Percentiles rank a stretch among this genome's conserved stretches.
Evolutionary conservation across 2,329 filamentous ascomycete genomes (phyloP).

Genomic region (Parastagonospora nodorum): DNA sequence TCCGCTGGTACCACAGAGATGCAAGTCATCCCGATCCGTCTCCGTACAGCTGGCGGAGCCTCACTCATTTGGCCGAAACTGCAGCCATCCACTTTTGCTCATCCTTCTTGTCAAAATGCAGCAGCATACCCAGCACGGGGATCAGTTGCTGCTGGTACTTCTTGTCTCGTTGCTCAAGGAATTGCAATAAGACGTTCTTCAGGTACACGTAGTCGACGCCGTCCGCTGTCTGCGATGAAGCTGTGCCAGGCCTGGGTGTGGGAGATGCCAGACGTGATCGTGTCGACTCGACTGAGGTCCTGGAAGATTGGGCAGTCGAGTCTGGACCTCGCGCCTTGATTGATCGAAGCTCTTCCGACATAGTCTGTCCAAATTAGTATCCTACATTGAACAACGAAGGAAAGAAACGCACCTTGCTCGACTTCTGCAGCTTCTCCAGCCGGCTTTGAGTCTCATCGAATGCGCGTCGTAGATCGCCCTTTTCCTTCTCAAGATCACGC

Average conservation of each 20-base stretch:
- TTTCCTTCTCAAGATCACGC: constrained; percentile 82
- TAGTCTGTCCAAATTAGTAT: constrained; percentile 44
- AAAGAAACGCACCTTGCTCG: constrained; percentile 55
- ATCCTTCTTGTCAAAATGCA: constrained; percentile 78
- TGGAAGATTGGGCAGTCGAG: constrained; percentile 57
- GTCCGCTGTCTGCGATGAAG: constrained; percentile 25
- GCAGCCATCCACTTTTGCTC: constrained; percentile 87
- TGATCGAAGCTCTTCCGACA: constrained; percentile 63
- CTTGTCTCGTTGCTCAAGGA: constrained; percentile 79
- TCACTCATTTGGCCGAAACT: constrained; percentile 56
- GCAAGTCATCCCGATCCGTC: not conserved
- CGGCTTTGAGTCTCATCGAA: constrained; percentile 78
- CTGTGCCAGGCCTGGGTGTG: constrained; percentile 44
- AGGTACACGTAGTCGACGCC: constrained; percentile 69
- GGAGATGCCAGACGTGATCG: constrained; percentile 55
- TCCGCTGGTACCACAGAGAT: constrained; percentile 1
- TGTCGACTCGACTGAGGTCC: constrained; percentile 64
- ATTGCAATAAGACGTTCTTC: constrained; percentile 81
- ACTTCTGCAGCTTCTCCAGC: constrained; percentile 79
- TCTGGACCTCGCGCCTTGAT: constrained; percentile 52
- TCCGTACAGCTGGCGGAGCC: constrained; percentile 12
- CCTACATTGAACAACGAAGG: not conserved
- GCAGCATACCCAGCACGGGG: constrained; percentile 74
- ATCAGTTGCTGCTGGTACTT: constrained; percentile 76
- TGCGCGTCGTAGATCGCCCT: constrained; percentile 72